Evolutionary conservation across 2,329 filamentous ascomycete genomes (phyloP).

Genomic region (Dactylellina drechsleri): DNA sequence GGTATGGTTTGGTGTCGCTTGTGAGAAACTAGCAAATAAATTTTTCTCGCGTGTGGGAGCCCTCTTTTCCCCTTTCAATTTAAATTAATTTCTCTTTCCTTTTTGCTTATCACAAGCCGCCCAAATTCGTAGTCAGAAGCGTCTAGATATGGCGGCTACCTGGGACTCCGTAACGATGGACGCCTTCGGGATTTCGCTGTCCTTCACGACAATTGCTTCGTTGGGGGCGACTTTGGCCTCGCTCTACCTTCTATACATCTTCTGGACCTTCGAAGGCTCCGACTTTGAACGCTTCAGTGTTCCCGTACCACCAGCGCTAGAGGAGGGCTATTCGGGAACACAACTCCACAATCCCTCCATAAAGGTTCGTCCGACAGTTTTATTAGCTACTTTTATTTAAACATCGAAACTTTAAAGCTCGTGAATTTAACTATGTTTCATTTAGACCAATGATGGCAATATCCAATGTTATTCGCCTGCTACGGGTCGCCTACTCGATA

Average conservation of each 20-base stretch:
- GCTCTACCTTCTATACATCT: slow-evolving; percentile 15
- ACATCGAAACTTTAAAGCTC: neutral
- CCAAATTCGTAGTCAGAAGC: neutral
- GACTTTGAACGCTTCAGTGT: slow-evolving; percentile 38
- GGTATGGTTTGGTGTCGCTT: no score
- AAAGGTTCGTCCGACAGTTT: slow-evolving; percentile 14
- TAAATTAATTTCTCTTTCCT: neutral
- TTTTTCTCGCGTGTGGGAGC: no score
- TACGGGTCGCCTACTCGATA: slow-evolving; percentile 83
- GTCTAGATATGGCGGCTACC: neutral
- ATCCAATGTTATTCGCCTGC: slow-evolving; percentile 82
- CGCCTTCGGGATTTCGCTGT: slow-evolving; percentile 7
- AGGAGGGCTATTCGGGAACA: slow-evolving; percentile 32
- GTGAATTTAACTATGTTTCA: neutral
- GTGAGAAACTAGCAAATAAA: no score
- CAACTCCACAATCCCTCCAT: slow-evolving; percentile 29
- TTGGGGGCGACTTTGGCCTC: slow-evolving; percentile 21
- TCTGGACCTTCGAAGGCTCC: slow-evolving; percentile 30
- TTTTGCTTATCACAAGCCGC: no score
- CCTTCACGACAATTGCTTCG: slow-evolving; percentile 30
- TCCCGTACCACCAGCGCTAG: slow-evolving; percentile 30
- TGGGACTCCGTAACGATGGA: neutral
- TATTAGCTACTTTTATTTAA: neutral
- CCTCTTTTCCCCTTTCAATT: neutral
- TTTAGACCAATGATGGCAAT: slow-evolving; percentile 28